phyloP scores from a whole-genome alignment of 2,329 filamentous ascomycete genomes.

The Teratosphaeria gauchensis region DNA sequence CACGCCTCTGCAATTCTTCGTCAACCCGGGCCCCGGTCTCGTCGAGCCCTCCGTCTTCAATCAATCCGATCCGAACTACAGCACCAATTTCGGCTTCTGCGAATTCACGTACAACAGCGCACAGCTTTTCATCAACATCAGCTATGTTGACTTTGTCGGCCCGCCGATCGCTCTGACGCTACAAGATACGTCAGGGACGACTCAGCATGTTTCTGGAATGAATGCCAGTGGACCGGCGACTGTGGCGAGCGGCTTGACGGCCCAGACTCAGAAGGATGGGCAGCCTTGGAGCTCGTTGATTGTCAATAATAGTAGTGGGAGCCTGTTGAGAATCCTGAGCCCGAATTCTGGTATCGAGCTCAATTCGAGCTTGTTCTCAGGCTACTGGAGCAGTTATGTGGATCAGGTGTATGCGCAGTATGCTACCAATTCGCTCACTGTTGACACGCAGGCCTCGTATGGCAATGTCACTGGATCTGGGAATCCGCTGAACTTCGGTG shows the following conservation, averaged over 20 bases:
- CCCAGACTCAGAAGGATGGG: slow-evolving; percentile 48
- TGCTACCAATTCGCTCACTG: slow-evolving; percentile 30
- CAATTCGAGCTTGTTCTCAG: slow-evolving; percentile 38
- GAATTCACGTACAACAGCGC: slow-evolving; percentile 40
- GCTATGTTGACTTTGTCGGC: slow-evolving; percentile 31
- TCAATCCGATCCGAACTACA: slow-evolving; percentile 34
- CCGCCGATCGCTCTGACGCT: slow-evolving; percentile 33
- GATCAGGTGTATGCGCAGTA: slow-evolving; percentile 43
- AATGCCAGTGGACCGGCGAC: slow-evolving; percentile 45
- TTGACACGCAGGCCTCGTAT: slow-evolving; percentile 55
- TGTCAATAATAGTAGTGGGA: slow-evolving; percentile 27
- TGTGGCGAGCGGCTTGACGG: slow-evolving; percentile 45
- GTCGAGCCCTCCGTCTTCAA: slow-evolving; percentile 29
- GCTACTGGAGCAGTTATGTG: slow-evolving; percentile 45
- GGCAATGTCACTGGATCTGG: slow-evolving; percentile 38
- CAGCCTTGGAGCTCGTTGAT: slow-evolving; percentile 54
- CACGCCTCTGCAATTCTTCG: slow-evolving; percentile 22
- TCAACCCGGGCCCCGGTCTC: slow-evolving; percentile 28
- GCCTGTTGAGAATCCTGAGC: slow-evolving; percentile 33
- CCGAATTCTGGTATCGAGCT: slow-evolving; percentile 38
- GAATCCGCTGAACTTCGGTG: slow-evolving; percentile 32
- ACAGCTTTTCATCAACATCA: slow-evolving; percentile 39
- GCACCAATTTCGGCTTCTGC: slow-evolving; percentile 30
- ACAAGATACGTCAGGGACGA: slow-evolving; percentile 27
- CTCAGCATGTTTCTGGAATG: slow-evolving; percentile 50